Evolutionary conservation across 306 rosid species (phyloP).

Genomic region (Cucumis sativus): Cucumber_9930_V3 NC_026657.2:32627501-32628000

Average conservation of each 20-base stretch:
- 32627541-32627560: background rate
- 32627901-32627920: constrained; percentile 95
- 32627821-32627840: constrained; percentile 1
- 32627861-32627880: constrained; percentile 67
- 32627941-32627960: constrained; percentile 94
- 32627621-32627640: background rate
- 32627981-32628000: constrained; percentile 95
- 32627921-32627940: constrained; percentile 93
- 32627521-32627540: background rate
- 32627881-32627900: constrained; percentile 93
- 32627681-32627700: background rate
- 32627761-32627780: background rate
- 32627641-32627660: background rate
- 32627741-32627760: background rate
- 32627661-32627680: background rate
- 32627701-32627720: background rate
- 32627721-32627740: background rate
- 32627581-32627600: background rate
- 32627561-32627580: background rate
- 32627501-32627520: background rate
- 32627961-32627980: constrained; percentile 82
- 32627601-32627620: background rate
- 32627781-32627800: background rate
- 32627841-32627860: constrained; percentile 27
- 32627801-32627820: background rate